phyloP scores from a whole-genome alignment of 2,329 filamentous ascomycete species.

The Fusarium sambucinum region DNA sequence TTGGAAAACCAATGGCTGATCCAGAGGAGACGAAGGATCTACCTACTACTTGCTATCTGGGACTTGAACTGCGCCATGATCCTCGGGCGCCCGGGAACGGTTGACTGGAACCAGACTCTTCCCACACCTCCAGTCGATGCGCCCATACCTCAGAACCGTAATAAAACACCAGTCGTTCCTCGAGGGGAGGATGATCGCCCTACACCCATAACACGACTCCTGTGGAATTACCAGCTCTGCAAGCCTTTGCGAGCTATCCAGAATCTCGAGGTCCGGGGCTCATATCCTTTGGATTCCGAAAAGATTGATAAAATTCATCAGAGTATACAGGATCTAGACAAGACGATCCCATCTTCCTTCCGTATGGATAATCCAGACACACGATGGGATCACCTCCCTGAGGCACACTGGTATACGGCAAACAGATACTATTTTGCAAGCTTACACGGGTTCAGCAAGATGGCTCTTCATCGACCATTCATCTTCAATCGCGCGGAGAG shows the following conservation, averaged over 20 bases:
- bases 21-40: constrained; percentile 67
- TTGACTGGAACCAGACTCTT: constrained; percentile 62
- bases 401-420: constrained; percentile 65
- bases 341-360: constrained; percentile 64
- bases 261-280: constrained; percentile 67
- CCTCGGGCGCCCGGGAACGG: constrained; percentile 67
- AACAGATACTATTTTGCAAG: constrained; percentile 63
- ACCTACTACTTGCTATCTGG: constrained; percentile 65
- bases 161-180: constrained; percentile 61
- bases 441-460: constrained; percentile 64
- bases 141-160: constrained; percentile 60
- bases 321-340: constrained; percentile 61
- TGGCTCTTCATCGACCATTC: constrained; percentile 72
- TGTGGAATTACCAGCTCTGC: constrained; percentile 64
- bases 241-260: constrained; percentile 65
- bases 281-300: constrained; percentile 65
- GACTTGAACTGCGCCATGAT: constrained; percentile 66
- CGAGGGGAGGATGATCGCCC: constrained; percentile 66
- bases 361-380: constrained; percentile 68
- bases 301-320: constrained; percentile 67
- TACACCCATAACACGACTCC: constrained; percentile 65
- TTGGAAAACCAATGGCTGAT: constrained; percentile 70
- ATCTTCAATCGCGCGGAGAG: constrained; percentile 68
- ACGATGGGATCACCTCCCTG: constrained; percentile 65
- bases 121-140: constrained; percentile 67